Evolutionary conservation across 495 filamentous ascomycete species (phyloP).

Genomic region (Delitschia confertaspora): DNA sequence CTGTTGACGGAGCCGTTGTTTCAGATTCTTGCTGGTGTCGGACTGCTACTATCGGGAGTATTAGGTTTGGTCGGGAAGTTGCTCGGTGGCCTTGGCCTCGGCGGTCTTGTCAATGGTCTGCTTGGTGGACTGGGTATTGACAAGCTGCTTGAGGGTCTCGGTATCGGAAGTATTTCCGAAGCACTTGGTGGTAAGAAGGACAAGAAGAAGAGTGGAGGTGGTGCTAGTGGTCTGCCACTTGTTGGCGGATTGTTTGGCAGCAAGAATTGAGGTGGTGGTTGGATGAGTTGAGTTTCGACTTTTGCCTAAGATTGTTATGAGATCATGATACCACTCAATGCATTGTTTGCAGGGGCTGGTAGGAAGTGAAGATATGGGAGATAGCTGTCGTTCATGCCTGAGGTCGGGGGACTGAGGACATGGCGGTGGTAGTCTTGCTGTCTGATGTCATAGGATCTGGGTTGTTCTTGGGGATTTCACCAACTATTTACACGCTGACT

Average conservation of each 20-base stretch:
- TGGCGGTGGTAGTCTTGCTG: too few relatives aligned
- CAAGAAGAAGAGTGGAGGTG: slow-evolving; percentile 35
- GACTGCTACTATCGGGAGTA: slow-evolving; percentile 73
- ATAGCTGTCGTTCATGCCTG: too few relatives aligned
- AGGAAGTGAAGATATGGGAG: too few relatives aligned
- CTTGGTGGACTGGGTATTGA: slow-evolving; percentile 73
- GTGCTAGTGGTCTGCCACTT: slow-evolving; percentile 29
- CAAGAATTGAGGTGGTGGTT: slow-evolving; percentile 25
- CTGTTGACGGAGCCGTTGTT: slow-evolving; percentile 75
- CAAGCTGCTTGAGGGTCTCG: slow-evolving; percentile 65
- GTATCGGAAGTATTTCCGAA: slow-evolving; percentile 53
- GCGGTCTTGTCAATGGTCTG: slow-evolving; percentile 67
- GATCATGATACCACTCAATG: too few relatives aligned
- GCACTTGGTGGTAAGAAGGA: slow-evolving; percentile 45
- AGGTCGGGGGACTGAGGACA: too few relatives aligned
- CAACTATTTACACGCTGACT: too few relatives aligned
- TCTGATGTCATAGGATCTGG: too few relatives aligned
- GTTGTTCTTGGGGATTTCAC: too few relatives aligned
- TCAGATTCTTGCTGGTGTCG: slow-evolving; percentile 89
- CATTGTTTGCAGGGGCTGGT: too few relatives aligned
- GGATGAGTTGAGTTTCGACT: too few relatives aligned
- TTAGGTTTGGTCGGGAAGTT: slow-evolving; percentile 72
- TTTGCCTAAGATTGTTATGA: too few relatives aligned
- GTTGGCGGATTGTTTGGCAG: slow-evolving; percentile 37
- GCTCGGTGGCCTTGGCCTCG: slow-evolving; percentile 75